phyloP scores from a whole-genome alignment of 139 green algal species.

The Chlamydomonas sp. region DNA sequence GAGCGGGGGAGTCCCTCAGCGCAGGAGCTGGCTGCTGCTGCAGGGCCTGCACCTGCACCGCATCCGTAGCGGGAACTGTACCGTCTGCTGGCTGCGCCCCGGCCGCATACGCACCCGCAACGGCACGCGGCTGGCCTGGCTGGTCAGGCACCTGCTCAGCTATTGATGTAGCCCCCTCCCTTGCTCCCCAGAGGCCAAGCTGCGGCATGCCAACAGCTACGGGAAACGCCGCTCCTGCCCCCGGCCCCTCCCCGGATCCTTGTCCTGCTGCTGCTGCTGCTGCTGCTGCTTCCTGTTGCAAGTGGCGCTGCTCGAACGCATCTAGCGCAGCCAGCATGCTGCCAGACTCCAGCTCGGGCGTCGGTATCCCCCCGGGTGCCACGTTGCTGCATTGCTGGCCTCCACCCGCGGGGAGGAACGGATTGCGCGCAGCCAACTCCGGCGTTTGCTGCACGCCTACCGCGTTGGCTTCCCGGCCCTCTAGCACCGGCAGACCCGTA shows the following conservation, averaged over 20 bases:
- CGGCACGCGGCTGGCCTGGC: background rate
- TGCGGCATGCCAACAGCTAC: background rate
- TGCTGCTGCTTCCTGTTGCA: background rate
- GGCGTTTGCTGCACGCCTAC: too few species aligned
- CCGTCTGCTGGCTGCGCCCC: background rate
- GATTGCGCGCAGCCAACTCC: too few species aligned
- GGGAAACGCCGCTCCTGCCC: background rate
- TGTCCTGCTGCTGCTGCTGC: background rate
- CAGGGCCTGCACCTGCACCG: background rate
- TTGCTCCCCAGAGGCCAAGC: background rate
- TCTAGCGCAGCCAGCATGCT: slow-evolving; percentile 13
- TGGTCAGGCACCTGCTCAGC: background rate
- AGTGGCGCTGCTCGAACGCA: slow-evolving; percentile 1
- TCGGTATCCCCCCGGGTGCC: background rate
- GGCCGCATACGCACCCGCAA: background rate
- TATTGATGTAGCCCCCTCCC: background rate
- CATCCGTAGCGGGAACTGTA: too few species aligned
- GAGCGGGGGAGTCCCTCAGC: slow-evolving; percentile 14
- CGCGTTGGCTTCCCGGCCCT: too few species aligned
- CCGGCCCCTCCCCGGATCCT: background rate
- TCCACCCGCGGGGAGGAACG: background rate
- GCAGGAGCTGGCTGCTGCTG: background rate
- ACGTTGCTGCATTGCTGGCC: background rate
- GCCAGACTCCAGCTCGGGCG: slow-evolving; percentile 6
- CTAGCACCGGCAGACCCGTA: background rate